Evolutionary conservation across 2,329 filamentous ascomycete species (phyloP).

Genomic region (Phialemoniopsis sp.): DNA sequence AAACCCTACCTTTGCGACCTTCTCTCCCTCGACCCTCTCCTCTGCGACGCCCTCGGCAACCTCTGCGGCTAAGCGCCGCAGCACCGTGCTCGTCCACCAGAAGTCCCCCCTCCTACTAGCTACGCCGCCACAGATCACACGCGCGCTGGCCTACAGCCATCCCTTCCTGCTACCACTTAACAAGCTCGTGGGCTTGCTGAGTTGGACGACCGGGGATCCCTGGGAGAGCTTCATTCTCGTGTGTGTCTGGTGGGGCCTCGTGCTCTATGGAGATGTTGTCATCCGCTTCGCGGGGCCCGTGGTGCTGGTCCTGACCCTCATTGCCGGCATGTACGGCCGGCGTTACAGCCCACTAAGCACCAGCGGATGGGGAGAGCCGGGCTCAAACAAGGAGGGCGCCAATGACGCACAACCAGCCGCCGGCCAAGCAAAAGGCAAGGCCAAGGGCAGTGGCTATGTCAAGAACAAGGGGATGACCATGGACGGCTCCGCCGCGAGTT

Average conservation of each 20-base stretch:
- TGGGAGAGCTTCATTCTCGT: conserved; percentile 97
- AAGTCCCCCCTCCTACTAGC: conserved; percentile 91
- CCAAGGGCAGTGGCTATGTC: conserved; percentile 5
- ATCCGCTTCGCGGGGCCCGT: conserved; percentile 79
- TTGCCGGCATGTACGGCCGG: conserved; percentile 87
- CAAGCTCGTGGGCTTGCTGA: conserved; percentile 76
- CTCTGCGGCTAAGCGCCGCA: conserved; percentile 69
- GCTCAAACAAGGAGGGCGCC: conserved; percentile 20
- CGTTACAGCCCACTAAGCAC: conserved; percentile 88
- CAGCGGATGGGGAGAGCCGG: conserved; percentile 63
- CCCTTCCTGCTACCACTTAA: conserved; percentile 90
- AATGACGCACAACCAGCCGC: conserved; percentile 16
- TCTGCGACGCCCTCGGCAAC: conserved; percentile 51
- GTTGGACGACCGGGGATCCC: conserved; percentile 89
- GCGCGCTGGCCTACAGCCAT: conserved; percentile 91
- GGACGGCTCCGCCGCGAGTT: conserved; percentile 14
- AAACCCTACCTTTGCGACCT: conserved; percentile 78
- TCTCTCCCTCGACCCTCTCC: conserved; percentile 78
- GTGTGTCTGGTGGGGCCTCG: conserved; percentile 77
- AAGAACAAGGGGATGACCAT: conserved; percentile 20
- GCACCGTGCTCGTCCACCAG: conserved; percentile 92
- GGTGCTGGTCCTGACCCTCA: conserved; percentile 72
- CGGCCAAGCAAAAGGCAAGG: conserved; percentile 14
- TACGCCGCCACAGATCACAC: conserved; percentile 90
- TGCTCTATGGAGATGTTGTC: conserved; percentile 83